A percentile compares a stretch with the other conserved stretches of the same genome.
Conservation (phyloP, 345 rosid species). For the Xanthoceras sorbifolium region DNA sequence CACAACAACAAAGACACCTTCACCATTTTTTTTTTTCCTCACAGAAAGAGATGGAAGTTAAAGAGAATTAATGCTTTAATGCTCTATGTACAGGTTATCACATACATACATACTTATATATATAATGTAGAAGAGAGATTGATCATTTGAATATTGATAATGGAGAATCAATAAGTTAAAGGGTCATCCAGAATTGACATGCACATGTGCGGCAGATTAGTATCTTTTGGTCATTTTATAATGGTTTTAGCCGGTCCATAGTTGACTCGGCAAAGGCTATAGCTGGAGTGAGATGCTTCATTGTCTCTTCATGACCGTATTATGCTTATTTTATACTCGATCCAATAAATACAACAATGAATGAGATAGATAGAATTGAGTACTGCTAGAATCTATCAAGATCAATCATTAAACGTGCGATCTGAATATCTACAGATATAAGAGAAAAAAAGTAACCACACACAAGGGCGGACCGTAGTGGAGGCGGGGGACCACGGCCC, state of each 20-base stretch:
- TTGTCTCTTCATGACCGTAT: not conserved
- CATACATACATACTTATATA: not conserved
- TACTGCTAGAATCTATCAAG: too few species aligned
- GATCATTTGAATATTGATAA: not conserved
- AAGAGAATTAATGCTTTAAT: not conserved
- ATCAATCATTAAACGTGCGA: too few species aligned
- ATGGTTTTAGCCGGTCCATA: constrained; percentile 1
- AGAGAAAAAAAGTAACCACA: too few species aligned
- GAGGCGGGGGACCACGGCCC: too few species aligned
- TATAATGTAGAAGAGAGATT: not conserved
- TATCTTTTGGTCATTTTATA: not conserved
- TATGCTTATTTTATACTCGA: not conserved
- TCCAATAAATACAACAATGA: not conserved
- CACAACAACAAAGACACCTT: constrained; percentile 26
- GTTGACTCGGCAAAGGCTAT: not conserved
- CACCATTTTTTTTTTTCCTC: constrained; percentile 22
- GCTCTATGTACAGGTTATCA: not conserved
- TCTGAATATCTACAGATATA: too few species aligned
- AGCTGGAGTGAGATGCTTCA: not conserved
- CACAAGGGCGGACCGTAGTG: too few species aligned
- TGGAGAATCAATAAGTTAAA: not conserved
- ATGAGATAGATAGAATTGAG: not conserved
- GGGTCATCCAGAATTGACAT: not conserved
- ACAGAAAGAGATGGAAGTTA: not conserved
- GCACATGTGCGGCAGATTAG: not conserved